These are phyloP conservation scores for Hypomontagnella monticulosa DNA, from an alignment of 495 filamentous ascomycete genomes.

Conservation along the genomic window DNA sequence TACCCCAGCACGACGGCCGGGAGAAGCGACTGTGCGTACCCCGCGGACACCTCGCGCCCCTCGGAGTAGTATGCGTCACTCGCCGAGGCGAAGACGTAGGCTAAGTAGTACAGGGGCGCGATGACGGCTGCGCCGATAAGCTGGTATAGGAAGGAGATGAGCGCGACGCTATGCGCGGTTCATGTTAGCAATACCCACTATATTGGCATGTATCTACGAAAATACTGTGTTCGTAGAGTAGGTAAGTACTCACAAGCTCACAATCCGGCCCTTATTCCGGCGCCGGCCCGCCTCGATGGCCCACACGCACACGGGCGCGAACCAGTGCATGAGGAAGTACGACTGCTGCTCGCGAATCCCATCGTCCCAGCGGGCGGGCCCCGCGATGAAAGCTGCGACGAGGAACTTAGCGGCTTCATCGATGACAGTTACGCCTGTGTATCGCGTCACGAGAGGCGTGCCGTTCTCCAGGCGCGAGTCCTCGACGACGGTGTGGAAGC, in stretches of 20 bases:
- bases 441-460: constrained; percentile 31
- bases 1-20: constrained; percentile 46
- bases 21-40: constrained; percentile 47
- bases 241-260: constrained; percentile 45
- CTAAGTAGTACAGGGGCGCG: constrained; percentile 52
- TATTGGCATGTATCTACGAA: too few relatives aligned
- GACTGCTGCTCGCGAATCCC: constrained; percentile 34
- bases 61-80: constrained; percentile 39
- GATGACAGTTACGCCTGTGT: constrained; percentile 38
- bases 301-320: constrained; percentile 45
- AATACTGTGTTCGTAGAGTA: too few relatives aligned
- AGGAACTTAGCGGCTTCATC: constrained; percentile 33
- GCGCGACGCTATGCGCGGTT: not conserved
- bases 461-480: constrained; percentile 30
- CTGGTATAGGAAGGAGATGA: constrained; percentile 44
- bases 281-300: constrained; percentile 43
- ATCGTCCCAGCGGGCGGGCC: constrained; percentile 30
- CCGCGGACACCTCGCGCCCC: constrained; percentile 41
- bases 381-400: constrained; percentile 40
- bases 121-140: constrained; percentile 47
- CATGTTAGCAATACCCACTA: too few relatives aligned
- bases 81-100: constrained; percentile 42
- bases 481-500: constrained; percentile 28
- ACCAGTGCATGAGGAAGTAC: constrained; percentile 41
- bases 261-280: constrained; percentile 35